These are phyloP conservation scores for Trichaptum fuscoviolaceum DNA, from an alignment of 768 basidiomycete genomes.

Conservation along the genomic window DNA sequence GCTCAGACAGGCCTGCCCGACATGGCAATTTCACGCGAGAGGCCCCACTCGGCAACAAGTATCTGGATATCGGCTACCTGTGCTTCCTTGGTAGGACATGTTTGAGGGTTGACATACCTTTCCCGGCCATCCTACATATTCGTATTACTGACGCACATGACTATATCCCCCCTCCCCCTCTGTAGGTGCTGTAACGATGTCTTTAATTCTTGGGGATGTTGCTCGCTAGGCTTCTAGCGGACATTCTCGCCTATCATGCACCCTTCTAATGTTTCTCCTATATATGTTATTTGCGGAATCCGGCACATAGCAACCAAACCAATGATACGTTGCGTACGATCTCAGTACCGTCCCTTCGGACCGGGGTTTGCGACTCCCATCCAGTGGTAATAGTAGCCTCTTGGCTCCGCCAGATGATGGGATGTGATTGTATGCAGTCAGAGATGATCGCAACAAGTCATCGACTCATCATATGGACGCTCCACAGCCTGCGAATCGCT, in stretches of 20 bases:
- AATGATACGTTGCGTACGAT: background rate
- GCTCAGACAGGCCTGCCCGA: background rate
- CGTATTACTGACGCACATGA: background rate
- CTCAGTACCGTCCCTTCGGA: background rate
- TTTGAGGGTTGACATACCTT: background rate
- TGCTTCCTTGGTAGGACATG: background rate
- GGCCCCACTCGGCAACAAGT: background rate
- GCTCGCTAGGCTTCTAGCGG: background rate
- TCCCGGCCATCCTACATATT: background rate
- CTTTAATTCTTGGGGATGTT: background rate
- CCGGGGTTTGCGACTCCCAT: background rate
- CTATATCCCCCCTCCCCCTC: background rate
- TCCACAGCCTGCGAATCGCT: background rate
- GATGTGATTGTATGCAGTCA: background rate
- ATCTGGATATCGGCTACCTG: background rate
- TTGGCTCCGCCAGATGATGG: background rate
- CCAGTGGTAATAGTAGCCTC: background rate
- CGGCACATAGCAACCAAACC: background rate
- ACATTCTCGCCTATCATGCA: no score
- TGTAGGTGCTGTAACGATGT: background rate
- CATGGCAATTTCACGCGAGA: conserved; percentile 1
- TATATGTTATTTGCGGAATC: no score
- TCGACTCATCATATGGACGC: background rate
- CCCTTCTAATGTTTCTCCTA: no score
- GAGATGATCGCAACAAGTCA: background rate